These are phyloP conservation scores for Saccharomyces paradoxus DNA, from an alignment of 805 yeast species.

Conservation along the genomic window DNA sequence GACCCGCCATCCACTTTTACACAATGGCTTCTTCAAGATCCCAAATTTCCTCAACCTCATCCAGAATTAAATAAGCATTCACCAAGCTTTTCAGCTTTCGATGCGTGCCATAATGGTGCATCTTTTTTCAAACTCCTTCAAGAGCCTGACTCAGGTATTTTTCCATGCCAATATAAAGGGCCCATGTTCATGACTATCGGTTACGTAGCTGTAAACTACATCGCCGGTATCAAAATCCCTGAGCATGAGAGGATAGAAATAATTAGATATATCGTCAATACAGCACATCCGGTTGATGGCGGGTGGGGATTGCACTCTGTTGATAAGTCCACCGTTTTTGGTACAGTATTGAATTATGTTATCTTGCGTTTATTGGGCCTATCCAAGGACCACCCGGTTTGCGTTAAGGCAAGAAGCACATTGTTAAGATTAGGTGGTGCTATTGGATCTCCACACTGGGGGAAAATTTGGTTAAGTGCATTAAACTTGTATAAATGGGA, in stretches of 20 bases:
- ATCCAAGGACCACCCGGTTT: conserved; percentile 63
- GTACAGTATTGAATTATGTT: conserved; percentile 83
- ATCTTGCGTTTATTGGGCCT: conserved; percentile 74
- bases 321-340: conserved; percentile 92
- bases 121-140: conserved; percentile 63
- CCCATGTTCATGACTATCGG: conserved; percentile 98
- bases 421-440: conserved; percentile 81
- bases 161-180: conserved; percentile 91
- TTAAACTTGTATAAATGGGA: conserved; percentile 84
- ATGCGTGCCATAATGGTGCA: conserved; percentile 69
- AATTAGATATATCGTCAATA: conserved; percentile 78
- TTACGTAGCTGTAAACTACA: conserved; percentile 65
- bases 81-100: conserved; percentile 35
- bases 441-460: conserved; percentile 90
- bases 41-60: conserved; percentile 32
- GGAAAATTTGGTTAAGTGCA: conserved; percentile 81
- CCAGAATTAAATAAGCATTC: conserved; percentile 26
- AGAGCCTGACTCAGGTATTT: conserved; percentile 67
- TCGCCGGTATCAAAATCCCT: conserved; percentile 60
- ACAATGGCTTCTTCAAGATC: conserved; percentile 44
- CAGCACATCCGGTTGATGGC: conserved; percentile 97
- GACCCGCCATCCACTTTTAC: conserved; percentile 50
- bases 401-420: conserved; percentile 65
- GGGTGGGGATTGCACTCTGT: conserved; percentile 97
- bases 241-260: conserved; percentile 60